A percentile compares a stretch with the other conserved stretches of the same genome.
phyloP scores from a whole-genome alignment of 129 eudicot species.

The Deinandra increscens region DNA sequence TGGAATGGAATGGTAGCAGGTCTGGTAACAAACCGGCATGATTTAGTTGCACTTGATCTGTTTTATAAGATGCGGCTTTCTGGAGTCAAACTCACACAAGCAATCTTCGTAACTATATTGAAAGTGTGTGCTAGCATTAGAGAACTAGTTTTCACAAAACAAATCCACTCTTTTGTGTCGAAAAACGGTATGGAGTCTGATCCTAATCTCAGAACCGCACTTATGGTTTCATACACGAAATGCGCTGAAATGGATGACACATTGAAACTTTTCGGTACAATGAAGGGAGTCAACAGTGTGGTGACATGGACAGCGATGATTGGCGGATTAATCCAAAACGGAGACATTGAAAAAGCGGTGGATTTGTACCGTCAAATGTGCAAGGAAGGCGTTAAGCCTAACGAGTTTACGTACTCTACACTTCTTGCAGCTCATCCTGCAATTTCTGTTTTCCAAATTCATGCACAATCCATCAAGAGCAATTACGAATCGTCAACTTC shows the following conservation, averaged over 20 bases:
- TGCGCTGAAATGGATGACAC: constrained; percentile 58
- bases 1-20: constrained; percentile 93
- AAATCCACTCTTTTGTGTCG: constrained; percentile 57
- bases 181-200: constrained; percentile 54
- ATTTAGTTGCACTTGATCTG: constrained; percentile 56
- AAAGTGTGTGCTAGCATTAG: constrained; percentile 64
- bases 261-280: constrained; percentile 45
- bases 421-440: constrained; percentile 60
- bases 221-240: constrained; percentile 70
- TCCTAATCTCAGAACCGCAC: constrained; percentile 62
- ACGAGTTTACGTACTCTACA: constrained; percentile 73
- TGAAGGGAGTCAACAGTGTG: constrained; percentile 46
- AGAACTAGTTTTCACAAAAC: constrained; percentile 52
- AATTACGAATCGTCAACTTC: constrained; percentile 58
- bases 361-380: constrained; percentile 60
- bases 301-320: constrained; percentile 89
- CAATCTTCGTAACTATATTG: constrained; percentile 47
- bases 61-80: constrained; percentile 58
- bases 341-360: constrained; percentile 38
- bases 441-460: constrained; percentile 62
- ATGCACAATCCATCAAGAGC: constrained; percentile 73
- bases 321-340: constrained; percentile 72
- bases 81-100: constrained; percentile 50
- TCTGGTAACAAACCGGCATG: constrained; percentile 57
- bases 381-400: constrained; percentile 54